A percentile compares a stretch with the other conserved stretches of the same genome.
Evolutionary conservation across 2,329 filamentous ascomycete genomes (phyloP).

Genomic region (Epichloe coenophiala): DNA sequence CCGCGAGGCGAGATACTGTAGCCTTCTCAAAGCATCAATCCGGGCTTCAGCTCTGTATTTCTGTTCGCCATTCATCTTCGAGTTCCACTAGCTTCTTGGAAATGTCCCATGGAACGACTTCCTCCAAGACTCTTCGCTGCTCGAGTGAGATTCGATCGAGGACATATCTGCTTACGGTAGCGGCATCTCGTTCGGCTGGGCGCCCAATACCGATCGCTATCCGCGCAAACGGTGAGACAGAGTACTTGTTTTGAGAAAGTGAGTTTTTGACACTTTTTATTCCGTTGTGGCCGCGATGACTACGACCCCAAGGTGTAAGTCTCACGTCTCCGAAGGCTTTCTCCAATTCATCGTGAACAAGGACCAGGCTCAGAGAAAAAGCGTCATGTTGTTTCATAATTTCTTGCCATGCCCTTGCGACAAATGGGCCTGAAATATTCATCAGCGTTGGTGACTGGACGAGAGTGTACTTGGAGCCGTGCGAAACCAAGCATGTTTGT

Average conservation of each 20-base stretch:
- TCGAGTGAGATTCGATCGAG: constrained; percentile 48
- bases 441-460: constrained; percentile 67
- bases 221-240: constrained; percentile 33
- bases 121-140: constrained; percentile 38
- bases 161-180: constrained; percentile 64
- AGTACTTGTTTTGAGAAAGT: constrained; percentile 29
- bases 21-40: background rate
- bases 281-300: constrained; percentile 61
- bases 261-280: constrained; percentile 50
- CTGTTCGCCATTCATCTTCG: constrained; percentile 24
- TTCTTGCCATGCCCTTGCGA: constrained; percentile 52
- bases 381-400: constrained; percentile 27
- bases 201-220: constrained; percentile 83
- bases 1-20: background rate
- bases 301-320: constrained; percentile 48
- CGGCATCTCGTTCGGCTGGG: constrained; percentile 52
- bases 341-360: constrained; percentile 86
- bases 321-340: constrained; percentile 52
- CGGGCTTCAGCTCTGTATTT: constrained; percentile 6
- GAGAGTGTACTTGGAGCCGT: constrained; percentile 44
- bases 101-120: constrained; percentile 37
- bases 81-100: constrained; percentile 34
- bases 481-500: constrained; percentile 35
- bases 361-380: constrained; percentile 41
- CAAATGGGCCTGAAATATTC: constrained; percentile 69